Evolutionary conservation across 208 protist species (phyloP), one percentile per base, ranked within the genome.

Genomic region (Acanthamoeba castellanii): DNA sequence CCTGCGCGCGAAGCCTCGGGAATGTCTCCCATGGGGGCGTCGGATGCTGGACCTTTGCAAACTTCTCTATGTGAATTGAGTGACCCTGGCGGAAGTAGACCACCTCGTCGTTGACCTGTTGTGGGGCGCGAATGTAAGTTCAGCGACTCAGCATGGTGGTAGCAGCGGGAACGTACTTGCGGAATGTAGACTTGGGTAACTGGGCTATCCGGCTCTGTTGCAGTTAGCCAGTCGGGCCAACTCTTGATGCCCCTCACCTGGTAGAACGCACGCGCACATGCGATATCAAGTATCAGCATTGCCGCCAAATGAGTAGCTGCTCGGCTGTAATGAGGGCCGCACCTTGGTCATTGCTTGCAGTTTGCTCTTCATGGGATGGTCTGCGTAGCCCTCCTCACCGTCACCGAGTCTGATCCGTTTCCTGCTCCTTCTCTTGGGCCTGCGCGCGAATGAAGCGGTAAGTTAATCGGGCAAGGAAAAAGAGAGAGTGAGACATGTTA

Each of bases 61-160:
- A 94, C 27, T 25, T 30, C 27, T 84, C 45, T 8, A 78, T 78
- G 68, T 94, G 84, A 45, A 45, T 30, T 2, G 13, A 9, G 55
- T 94, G 90, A 3, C 70, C 90, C 55, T 94, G 68, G 5, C 70
- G 61, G 52, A 78, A 94, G 34, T 94, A 94, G 52, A 94, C 37
- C 32, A 94, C 90, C 70, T 85, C 72, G 55, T 94, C 90, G n/a
- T 45, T 50, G 5, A 85, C 34, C 90, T 94, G 34, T 27, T 84
- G 20, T 42, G 4, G 34, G 34, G 50, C 16, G 34, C 27, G n/a
- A 68, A 34, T 13, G 14, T 30, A n/a, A 42, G 47, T 13, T n/a
- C 1, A 14, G 14, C n/a, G 27, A 25, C 5, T 32, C 1, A 76
- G 27, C 37, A 6, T 13, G 34, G 13, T 1, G 45, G 11, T 4